Evolutionary conservation across 208 protist species (phyloP).

Genomic region (Porcisia hertigi): DNA sequence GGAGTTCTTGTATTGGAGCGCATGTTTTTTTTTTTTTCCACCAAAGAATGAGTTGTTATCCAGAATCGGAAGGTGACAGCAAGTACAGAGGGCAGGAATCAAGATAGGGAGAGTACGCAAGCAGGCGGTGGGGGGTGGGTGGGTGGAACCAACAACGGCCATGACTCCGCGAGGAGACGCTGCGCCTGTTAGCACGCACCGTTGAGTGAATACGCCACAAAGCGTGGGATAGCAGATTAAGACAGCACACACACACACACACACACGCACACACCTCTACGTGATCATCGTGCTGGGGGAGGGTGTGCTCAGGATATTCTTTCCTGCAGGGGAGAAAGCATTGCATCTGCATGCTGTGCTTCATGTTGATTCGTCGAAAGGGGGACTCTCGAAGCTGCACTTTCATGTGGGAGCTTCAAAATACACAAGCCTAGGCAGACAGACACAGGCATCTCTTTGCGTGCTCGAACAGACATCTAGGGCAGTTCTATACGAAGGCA

Average conservation of each 20-base stretch:
- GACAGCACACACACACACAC: too few relatives aligned
- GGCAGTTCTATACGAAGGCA: slow-evolving; percentile 43
- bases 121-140: too few relatives aligned
- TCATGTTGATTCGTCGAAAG: background rate
- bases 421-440: background rate
- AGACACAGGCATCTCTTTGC: background rate
- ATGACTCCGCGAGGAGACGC: too few relatives aligned
- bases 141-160: too few relatives aligned
- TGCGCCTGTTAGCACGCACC: too few relatives aligned
- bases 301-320: background rate
- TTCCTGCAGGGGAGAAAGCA: too few relatives aligned
- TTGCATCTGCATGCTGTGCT: too few relatives aligned
- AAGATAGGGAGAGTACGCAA: too few relatives aligned
- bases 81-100: too few relatives aligned
- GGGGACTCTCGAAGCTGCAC: background rate
- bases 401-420: background rate
- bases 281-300: background rate
- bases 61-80: too few relatives aligned
- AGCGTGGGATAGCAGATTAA: too few relatives aligned
- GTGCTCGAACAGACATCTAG: slow-evolving; percentile 18
- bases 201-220: too few relatives aligned
- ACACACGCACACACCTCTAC: background rate
- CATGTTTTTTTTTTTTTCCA: background rate
- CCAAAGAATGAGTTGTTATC: background rate
- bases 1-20: background rate